A percentile compares a stretch with the other conserved stretches of the same genome.
phyloP scores from a whole-genome alignment of 2,329 filamentous ascomycete species.

The Aphanoascus verrucosus region DNA sequence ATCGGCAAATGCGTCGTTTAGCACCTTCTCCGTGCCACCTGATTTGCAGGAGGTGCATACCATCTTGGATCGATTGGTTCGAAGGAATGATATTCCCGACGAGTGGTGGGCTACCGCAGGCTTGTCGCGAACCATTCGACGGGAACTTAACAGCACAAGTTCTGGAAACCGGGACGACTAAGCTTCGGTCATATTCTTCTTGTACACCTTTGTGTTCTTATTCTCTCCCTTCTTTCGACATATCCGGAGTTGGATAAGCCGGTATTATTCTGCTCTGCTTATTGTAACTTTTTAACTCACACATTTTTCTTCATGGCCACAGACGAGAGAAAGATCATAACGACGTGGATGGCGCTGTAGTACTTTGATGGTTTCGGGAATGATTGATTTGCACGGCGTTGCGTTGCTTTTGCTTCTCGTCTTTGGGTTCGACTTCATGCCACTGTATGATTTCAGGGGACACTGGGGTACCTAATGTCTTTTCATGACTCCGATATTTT shows the following conservation, averaged over 20 bases:
- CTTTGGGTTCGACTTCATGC: not conserved
- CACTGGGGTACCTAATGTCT: not conserved
- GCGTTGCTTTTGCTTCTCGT: not conserved
- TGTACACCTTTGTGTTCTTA: not conserved
- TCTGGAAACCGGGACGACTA: not conserved
- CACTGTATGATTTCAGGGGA: not conserved
- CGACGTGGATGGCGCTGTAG: not conserved
- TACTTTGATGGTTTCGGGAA: not conserved
- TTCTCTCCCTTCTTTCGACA: not conserved
- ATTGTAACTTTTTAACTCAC: not conserved
- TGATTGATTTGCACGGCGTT: not conserved
- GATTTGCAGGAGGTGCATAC: slow-evolving; percentile 56
- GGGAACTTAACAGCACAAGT: slow-evolving; percentile 17
- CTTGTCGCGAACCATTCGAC: slow-evolving; percentile 46
- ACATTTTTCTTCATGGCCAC: not conserved
- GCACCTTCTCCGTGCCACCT: slow-evolving; percentile 15
- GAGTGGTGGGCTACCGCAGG: slow-evolving; percentile 70
- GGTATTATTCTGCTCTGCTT: slow-evolving; percentile 4
- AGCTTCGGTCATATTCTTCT: not conserved
- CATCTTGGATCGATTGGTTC: slow-evolving; percentile 59
- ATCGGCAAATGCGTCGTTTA: not conserved
- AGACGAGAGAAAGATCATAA: not conserved
- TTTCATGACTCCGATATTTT: no score
- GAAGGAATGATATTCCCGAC: slow-evolving; percentile 65
- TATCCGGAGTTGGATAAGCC: slow-evolving; percentile 2